phyloP scores from a whole-genome alignment of 2,329 filamentous ascomycete genomes.

The Clonostachys byssicola region DNA sequence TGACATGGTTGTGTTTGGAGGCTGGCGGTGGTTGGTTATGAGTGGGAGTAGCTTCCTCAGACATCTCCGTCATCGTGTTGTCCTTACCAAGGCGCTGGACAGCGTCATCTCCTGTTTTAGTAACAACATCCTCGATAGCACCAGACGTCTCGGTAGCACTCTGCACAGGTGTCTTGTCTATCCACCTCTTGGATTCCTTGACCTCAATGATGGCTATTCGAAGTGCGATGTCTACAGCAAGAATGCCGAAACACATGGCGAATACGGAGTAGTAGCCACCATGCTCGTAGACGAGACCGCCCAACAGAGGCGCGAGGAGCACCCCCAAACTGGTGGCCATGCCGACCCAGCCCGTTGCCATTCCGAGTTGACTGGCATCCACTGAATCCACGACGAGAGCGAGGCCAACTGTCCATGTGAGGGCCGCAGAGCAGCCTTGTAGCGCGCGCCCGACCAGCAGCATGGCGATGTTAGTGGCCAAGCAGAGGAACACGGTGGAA shows the following conservation, averaged over 20 bases:
- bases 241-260: constrained; percentile 26
- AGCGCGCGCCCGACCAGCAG: constrained; percentile 22
- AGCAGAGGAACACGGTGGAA: constrained; percentile 22
- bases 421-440: constrained; percentile 23
- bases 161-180: not conserved
- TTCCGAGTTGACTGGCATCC: constrained; percentile 19
- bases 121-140: too few species aligned
- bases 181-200: constrained; percentile 21
- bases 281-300: constrained; percentile 23
- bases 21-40: not conserved
- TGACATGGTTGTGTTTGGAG: not conserved
- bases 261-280: constrained; percentile 26
- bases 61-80: not conserved
- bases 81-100: not conserved
- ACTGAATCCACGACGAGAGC: constrained; percentile 27
- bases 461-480: constrained; percentile 20
- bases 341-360: constrained; percentile 25
- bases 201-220: constrained; percentile 23
- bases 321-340: constrained; percentile 23
- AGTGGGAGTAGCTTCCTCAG: not conserved
- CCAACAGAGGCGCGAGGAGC: constrained; percentile 21
- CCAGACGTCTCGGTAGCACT: too few species aligned
- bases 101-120: not conserved
- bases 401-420: constrained; percentile 29
- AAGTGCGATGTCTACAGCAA: constrained; percentile 22